These are phyloP conservation scores for Theobroma cacao DNA, from an alignment of 345 rosid genomes.

Conservation along the genomic window DNA sequence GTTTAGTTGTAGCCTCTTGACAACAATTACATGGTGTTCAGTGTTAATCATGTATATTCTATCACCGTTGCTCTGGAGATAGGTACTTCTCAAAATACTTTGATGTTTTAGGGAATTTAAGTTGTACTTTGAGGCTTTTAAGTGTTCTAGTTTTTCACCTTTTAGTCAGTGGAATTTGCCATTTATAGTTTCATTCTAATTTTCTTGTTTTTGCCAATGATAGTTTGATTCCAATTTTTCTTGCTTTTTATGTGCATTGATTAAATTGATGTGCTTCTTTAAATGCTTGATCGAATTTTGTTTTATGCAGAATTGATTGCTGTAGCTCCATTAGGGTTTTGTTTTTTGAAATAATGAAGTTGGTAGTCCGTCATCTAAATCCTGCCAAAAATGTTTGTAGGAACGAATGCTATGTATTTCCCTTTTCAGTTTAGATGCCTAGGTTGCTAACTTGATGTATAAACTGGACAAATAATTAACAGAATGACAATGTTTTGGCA, in stretches of 20 bases:
- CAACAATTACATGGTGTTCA: slow-evolving; percentile 27
- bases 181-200: not conserved
- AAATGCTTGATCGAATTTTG: not conserved
- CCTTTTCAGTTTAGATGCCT: not conserved
- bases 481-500: not conserved
- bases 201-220: not conserved
- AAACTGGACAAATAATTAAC: not conserved
- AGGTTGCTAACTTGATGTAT: not conserved
- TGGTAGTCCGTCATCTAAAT: not conserved
- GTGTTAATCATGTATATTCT: slow-evolving; percentile 33
- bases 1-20: slow-evolving; percentile 29
- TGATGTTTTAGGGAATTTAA: slow-evolving; percentile 31
- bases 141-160: slow-evolving; percentile 3
- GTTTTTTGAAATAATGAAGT: not conserved
- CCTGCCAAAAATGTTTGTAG: not conserved
- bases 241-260: not conserved
- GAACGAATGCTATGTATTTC: not conserved
- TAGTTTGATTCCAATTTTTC: not conserved
- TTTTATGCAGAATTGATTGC: not conserved
- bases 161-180: not conserved
- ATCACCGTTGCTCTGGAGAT: slow-evolving; percentile 28
- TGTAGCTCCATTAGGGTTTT: not conserved
- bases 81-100: slow-evolving; percentile 34
- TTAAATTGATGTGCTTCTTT: not conserved
- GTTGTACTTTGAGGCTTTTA: slow-evolving; percentile 29